These are phyloP conservation scores for Wickerhamiella dianesei DNA, from an alignment of 805 yeast genomes.

Conservation along the genomic window DNA sequence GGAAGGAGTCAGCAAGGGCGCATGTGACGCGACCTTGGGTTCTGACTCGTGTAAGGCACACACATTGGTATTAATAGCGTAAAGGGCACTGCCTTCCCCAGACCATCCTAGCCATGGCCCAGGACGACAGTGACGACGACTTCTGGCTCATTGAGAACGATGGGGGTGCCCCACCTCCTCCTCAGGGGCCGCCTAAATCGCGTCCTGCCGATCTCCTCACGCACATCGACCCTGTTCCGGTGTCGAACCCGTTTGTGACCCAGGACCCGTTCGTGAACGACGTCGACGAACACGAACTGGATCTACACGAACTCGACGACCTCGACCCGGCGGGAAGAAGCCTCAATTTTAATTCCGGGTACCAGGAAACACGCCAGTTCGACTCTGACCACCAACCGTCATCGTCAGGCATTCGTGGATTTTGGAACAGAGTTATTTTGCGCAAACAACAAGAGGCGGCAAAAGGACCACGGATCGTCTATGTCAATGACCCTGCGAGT, in stretches of 20 bases:
- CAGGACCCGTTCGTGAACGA: neutral
- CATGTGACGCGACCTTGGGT: neutral
- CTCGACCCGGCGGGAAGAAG: conserved; percentile 12
- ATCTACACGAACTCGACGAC: conserved; percentile 15
- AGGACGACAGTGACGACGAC: conserved; percentile 8
- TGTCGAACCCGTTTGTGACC: conserved; percentile 4
- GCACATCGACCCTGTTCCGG: neutral
- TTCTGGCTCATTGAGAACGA: conserved; percentile 18
- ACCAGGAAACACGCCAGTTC: neutral
- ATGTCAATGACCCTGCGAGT: conserved; percentile 54
- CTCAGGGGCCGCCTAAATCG: neutral
- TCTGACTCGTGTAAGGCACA: too few relatives aligned
- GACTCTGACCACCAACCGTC: conserved; percentile 3
- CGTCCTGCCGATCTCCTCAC: conserved; percentile 2
- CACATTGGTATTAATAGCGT: neutral
- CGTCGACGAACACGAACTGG: conserved; percentile 6
- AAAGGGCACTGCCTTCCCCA: neutral
- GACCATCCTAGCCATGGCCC: neutral
- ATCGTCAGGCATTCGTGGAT: conserved; percentile 25
- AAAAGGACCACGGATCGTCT: conserved; percentile 50
- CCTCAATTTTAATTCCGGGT: conserved; percentile 2
- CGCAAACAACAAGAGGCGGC: conserved; percentile 11
- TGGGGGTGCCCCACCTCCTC: neutral
- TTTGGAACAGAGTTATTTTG: conserved; percentile 21
- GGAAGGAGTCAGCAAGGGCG: neutral